phyloP scores from a whole-genome alignment of 257 asterid species.

The Ehretia macrophylla region DNA sequence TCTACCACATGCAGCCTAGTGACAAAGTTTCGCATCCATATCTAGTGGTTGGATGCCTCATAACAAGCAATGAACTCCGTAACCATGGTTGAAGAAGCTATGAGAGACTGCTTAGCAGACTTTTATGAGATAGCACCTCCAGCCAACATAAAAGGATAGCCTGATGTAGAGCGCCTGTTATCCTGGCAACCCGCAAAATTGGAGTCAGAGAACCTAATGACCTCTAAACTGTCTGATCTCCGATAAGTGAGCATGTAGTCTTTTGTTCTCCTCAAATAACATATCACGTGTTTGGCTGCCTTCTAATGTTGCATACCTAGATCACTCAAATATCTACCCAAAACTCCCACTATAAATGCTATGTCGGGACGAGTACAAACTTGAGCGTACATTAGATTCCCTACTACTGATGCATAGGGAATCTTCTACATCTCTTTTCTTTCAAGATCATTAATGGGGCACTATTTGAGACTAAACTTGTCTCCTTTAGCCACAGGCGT shows the following conservation, averaged over 20 bases:
- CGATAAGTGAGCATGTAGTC: background rate
- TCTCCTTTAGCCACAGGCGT: background rate
- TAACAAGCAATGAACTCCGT: background rate
- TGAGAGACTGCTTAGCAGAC: background rate
- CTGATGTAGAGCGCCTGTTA: background rate
- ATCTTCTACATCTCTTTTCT: background rate
- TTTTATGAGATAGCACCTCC: background rate
- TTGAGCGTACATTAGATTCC: constrained; percentile 4
- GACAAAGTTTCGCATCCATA: background rate
- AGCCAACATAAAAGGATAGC: background rate
- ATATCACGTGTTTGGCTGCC: background rate
- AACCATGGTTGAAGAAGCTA: background rate
- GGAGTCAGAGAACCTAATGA: background rate
- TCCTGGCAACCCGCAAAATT: background rate
- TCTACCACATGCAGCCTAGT: background rate
- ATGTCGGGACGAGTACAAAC: constrained; percentile 4
- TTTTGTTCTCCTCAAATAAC: background rate
- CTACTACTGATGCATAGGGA: constrained; percentile 4
- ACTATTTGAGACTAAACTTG: background rate
- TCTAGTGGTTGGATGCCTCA: background rate
- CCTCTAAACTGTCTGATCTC: background rate
- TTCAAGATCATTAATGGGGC: background rate
- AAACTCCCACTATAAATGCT: background rate
- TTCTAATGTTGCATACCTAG: background rate
- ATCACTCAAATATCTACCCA: background rate